Percentiles rank a stretch among this genome's conserved stretches.
These are phyloP conservation scores for Choiromyces venosus DNA, from an alignment of 495 filamentous ascomycete species.

Conservation along the genomic window DNA sequence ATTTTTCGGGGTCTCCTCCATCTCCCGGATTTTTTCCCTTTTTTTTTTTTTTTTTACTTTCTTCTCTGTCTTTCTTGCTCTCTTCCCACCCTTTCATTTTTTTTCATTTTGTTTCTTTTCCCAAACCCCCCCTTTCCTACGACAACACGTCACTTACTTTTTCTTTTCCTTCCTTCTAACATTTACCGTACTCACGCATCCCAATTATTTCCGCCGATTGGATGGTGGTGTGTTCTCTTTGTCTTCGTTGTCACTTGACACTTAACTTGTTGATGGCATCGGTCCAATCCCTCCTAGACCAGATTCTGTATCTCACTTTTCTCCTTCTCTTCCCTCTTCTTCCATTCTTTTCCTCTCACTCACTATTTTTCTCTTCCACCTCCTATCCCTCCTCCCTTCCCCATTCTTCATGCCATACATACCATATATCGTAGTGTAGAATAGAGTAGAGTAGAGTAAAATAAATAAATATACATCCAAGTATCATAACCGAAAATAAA, in stretches of 20 bases:
- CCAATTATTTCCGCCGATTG: constrained; percentile 29
- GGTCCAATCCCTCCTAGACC: background rate
- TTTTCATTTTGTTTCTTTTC: constrained; percentile 26
- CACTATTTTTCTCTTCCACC: background rate
- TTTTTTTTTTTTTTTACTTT: constrained; percentile 14
- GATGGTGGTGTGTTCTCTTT: constrained; percentile 27
- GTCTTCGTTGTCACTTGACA: constrained; percentile 31
- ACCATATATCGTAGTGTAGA: background rate
- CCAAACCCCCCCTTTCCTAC: background rate
- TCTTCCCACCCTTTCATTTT: constrained; percentile 16
- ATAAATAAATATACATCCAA: background rate
- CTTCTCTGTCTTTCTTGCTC: constrained; percentile 7
- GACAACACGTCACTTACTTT: background rate
- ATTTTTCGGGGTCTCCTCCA: constrained; percentile 38
- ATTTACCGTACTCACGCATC: background rate
- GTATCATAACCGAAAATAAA: background rate
- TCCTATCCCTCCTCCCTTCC: background rate
- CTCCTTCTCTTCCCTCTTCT: background rate
- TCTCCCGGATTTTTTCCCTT: constrained; percentile 35
- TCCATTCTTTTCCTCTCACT: background rate
- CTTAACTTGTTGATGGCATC: constrained; percentile 9
- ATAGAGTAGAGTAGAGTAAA: too few species aligned
- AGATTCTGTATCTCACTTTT: background rate
- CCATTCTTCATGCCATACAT: background rate
- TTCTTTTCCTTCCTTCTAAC: background rate